Base-by-base conservation (phyloP, 345 rosid genomes). In the Rhodamnia argentea region DNA sequence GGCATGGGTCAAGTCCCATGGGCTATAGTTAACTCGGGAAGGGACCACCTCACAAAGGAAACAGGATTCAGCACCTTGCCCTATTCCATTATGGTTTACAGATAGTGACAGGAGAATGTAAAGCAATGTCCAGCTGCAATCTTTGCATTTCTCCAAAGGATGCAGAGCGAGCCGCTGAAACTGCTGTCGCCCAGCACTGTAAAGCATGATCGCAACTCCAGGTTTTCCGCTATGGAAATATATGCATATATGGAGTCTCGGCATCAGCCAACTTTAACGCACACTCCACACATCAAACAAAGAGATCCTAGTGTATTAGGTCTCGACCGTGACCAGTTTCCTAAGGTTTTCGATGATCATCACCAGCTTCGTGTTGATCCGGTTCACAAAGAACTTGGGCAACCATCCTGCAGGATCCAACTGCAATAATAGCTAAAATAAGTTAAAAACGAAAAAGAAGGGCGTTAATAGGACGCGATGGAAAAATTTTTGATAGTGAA, bases 351-450 rank as follows among this genome's bases (percentile, higher is more conserved):
- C 95, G 52, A 94, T 94, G 90, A 94, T 93, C 97, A 94, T 94
- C 58, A 93, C 96, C 59, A 95, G 91, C 87, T 92, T 95, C 26
- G 98, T 94, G 86, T 94, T 94, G 51, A 93, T 92, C 85, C 95
- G 90, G 85, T 95, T 95, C 89, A 93, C 94, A 70, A 95, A 94
- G 90, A 93, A 94, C 89, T 90, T 95, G 27, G 97, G 97, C 74
- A 94, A 89, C 98, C 98, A 95, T 90, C 97, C 97, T 70, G 96
- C 94, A n/a, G 96, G 97, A 90, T 95, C 98, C 82, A 95, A 87
- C 98, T 94, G 95, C 86, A 84, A 62, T 50, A 53, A 53, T 58
- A 53, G 18, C 24, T 55, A 18, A 84, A 32, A 16, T 22, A 64
- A 62, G 32, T 9, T 15, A 15, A 16, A 18, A 18, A 40, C 13